A percentile compares a stretch with the other conserved stretches of the same genome.
Conservation (phyloP, 345 rosid genomes). For the Schrenkiella parvula region DNA sequence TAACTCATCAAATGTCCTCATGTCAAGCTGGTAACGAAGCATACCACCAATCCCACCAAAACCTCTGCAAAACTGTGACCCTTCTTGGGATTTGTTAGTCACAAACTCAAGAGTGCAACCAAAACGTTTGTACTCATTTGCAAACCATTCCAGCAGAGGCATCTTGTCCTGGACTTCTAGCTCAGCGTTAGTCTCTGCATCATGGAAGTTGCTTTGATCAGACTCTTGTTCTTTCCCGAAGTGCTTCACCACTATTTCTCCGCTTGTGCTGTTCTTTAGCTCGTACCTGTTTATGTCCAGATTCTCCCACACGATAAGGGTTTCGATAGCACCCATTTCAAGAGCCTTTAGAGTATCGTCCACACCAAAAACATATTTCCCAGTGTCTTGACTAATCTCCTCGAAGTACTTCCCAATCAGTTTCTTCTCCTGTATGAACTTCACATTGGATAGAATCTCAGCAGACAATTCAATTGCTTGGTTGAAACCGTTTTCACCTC, state of each 20-base stretch:
- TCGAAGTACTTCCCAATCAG: constrained; percentile 90
- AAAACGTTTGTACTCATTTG: constrained; percentile 75
- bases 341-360: constrained; percentile 82
- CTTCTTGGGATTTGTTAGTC: constrained; percentile 92
- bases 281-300: constrained; percentile 67
- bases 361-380: constrained; percentile 83
- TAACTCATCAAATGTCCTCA: constrained; percentile 73
- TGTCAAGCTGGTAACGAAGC: constrained; percentile 87
- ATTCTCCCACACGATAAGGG: constrained; percentile 89
- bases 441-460: constrained; percentile 82
- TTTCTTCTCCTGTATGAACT: constrained; percentile 91
- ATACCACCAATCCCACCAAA: constrained; percentile 95
- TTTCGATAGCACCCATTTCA: constrained; percentile 93
- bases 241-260: constrained; percentile 64
- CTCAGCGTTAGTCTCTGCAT: constrained; percentile 51
- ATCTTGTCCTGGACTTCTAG: constrained; percentile 73
- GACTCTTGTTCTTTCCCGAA: constrained; percentile 75
- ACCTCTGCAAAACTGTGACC: constrained; percentile 91
- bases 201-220: constrained; percentile 71
- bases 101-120: constrained; percentile 85
- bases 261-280: constrained; percentile 56
- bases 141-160: constrained; percentile 89
- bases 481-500: constrained; percentile 90
- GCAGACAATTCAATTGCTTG: constrained; percentile 91
- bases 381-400: constrained; percentile 93